Evolutionary conservation across 2,329 filamentous ascomycete species (phyloP).

Genomic region (Ophiostoma angusticollis): DNA sequence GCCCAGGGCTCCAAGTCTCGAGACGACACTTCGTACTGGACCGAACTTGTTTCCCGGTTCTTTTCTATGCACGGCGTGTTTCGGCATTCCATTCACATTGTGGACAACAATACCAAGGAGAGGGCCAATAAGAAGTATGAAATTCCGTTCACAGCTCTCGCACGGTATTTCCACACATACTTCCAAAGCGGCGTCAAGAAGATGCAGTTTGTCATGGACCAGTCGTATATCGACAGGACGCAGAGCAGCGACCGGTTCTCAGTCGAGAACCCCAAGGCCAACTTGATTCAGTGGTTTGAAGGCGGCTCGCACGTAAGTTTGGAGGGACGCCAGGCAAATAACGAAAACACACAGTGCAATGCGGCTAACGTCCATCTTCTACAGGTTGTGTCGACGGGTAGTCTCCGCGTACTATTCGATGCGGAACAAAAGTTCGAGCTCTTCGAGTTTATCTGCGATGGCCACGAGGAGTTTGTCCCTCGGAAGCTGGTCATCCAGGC

Average conservation of each 20-base stretch:
- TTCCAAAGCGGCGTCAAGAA: slow-evolving; percentile 77
- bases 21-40: slow-evolving; percentile 66
- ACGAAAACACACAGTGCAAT: too few species aligned
- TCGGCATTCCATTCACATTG: slow-evolving; percentile 53
- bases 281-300: slow-evolving; percentile 79
- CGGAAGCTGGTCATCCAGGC: slow-evolving; percentile 50
- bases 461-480: slow-evolving; percentile 74
- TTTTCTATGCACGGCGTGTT: slow-evolving; percentile 70
- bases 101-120: slow-evolving; percentile 41
- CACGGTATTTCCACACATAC: slow-evolving; percentile 81
- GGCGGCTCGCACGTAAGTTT: slow-evolving; percentile 66
- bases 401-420: slow-evolving; percentile 68
- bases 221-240: slow-evolving; percentile 40
- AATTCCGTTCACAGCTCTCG: slow-evolving; percentile 66
- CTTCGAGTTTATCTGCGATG: slow-evolving; percentile 65
- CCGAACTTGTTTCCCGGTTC: slow-evolving; percentile 64
- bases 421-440: slow-evolving; percentile 67
- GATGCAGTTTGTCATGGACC: slow-evolving; percentile 76
- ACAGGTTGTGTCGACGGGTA: slow-evolving; percentile 68
- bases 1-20: slow-evolving; percentile 43
- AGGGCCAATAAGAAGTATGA: slow-evolving; percentile 68
- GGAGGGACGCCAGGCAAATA: not conserved
- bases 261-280: slow-evolving; percentile 64
- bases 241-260: slow-evolving; percentile 53
- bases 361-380: slow-evolving; percentile 3